Base-by-base conservation (phyloP, 2,329 filamentous ascomycete genomes). In the Pestalotiopsis sp. region DNA sequence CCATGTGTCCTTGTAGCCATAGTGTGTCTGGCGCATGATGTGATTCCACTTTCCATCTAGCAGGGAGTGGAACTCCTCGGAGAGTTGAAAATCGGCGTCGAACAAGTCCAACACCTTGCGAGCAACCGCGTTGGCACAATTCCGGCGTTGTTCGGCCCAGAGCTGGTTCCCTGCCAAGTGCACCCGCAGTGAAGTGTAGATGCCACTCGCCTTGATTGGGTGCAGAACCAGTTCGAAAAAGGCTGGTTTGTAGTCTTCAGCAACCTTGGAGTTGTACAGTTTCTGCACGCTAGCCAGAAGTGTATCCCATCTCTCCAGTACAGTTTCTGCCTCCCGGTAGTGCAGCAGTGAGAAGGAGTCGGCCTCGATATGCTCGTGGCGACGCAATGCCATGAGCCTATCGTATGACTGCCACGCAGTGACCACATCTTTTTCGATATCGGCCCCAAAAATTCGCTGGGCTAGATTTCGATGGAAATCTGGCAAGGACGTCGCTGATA, bases 1-100 rank as follows among this genome's bases (percentile, higher is more conserved):
- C 65, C 85, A 86, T 61, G 90, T 88, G 36, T 87, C 59, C n/a
- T 41, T 41, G 31, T 62, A 62, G 3, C 59, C 59, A n/a, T 38
- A 41, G 31, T 62, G 59, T 12, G 59, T 41, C 36, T 62, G 59
- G 11, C 59, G 27, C 59, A 62, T 20, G 14, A 62, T 39, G 27
- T 62, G 27, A 31, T 36, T 62, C 59, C 59, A 62, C 23, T 62
- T 62, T 6, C 59, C 59, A 38, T 41, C 6, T 2, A 49, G 25
- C 20, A 64, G 23, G 25, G 61, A 45, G 25, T 64, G 61, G 61
- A 25, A 64, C 25, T 64, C 36, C 20, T 64, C 61, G n/a, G 25
- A 23, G 4, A 64, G 38, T n/a, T 23, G n/a, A 27, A 45, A 64
- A 20, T 64, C 39, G 27, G 23, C 61, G 4, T 49, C 61, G 12